Evolutionary conservation across 148 eudicot genomes (phyloP), one percentile per base, ranked within the genome.

Genomic region (Gaultheria prostrata): DNA sequence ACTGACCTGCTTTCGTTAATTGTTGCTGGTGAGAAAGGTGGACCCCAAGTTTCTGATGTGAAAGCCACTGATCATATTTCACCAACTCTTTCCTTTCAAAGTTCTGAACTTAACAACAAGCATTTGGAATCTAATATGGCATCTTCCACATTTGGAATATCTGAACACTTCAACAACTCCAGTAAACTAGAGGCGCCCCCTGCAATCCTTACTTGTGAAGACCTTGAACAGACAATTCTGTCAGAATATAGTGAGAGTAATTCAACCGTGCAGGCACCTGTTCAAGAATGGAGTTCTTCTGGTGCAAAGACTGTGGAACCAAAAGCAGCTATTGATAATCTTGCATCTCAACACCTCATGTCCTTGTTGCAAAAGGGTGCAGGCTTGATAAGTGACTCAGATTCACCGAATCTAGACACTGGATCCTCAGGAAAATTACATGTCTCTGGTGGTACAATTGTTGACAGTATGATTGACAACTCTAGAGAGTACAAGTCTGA

Each of bases 191-290:
- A 90, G 82, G 82, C 90, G 9, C 82, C 85, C 77, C 91, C 93
- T 76, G 56, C 92, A 80, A 89, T 95, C 80, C 94, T 97, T 53
- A 97, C 99, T n/a, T 97, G 99, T 84, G 98, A 95, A 89, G 98
- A 95, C 90, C 93, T 97, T 87, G 99, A 97, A 89, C 98, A 95
- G 86, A 88, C 95, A 24, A 92, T 97, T 53, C 91, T 97, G 59
- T 97, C 93, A 4, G 92, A 89, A 79, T 86, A 91, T 80, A 88
- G 93, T 82, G 91, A 83, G 63, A 90, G 79, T 74, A 87, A 83
- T 67, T 59, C 89, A 43, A 70, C 56, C 28, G 35, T 86, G 87
- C 92, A 78, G 80, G 83, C 85, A 85, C 7, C 74, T 82, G 82
- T 76, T 81, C 79, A 85, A 59, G 87, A 83, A 21, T 82, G 56